phyloP scores from a whole-genome alignment of 2,329 filamentous ascomycete species.

The Aspergillus piperis region DNA sequence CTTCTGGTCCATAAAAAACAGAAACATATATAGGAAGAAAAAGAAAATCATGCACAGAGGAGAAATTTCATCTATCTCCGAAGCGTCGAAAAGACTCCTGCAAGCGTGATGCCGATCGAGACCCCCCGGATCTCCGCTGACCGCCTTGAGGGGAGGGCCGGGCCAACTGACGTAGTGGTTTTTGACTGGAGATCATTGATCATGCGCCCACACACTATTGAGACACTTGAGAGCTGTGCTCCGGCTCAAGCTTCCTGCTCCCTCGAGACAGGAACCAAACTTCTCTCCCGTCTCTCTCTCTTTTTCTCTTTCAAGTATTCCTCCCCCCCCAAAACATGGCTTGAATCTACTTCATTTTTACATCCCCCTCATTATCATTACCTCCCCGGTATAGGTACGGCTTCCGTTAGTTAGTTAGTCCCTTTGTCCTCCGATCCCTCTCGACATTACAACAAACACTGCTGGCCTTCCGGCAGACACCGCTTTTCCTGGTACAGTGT shows the following conservation, averaged over 20 bases:
- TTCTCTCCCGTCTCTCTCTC: background rate
- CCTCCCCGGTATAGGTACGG: too few species aligned
- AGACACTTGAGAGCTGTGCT: background rate
- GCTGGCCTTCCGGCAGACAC: constrained; percentile 9
- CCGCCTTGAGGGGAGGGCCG: constrained; percentile 11
- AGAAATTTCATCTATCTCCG: too few species aligned
- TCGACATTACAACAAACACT: background rate
- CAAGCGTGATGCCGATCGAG: background rate
- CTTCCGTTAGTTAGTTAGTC: background rate
- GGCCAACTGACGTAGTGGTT: constrained; percentile 1
- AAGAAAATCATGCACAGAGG: background rate
- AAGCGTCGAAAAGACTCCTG: too few species aligned
- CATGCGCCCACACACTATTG: background rate
- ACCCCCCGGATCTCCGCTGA: constrained; percentile 15
- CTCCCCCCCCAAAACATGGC: background rate
- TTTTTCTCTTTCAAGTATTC: background rate
- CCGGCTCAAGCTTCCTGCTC: background rate
- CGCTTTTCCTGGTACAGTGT: constrained; percentile 9
- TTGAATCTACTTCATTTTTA: constrained; percentile 5
- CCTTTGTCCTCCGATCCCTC: background rate
- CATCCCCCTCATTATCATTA: constrained; percentile 4
- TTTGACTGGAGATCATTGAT: background rate
- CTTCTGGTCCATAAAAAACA: background rate
- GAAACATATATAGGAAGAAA: background rate
- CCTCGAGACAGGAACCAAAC: background rate